Evolutionary conservation across 495 filamentous ascomycete species (phyloP).

Genomic region (Neurospora sp.): DNA sequence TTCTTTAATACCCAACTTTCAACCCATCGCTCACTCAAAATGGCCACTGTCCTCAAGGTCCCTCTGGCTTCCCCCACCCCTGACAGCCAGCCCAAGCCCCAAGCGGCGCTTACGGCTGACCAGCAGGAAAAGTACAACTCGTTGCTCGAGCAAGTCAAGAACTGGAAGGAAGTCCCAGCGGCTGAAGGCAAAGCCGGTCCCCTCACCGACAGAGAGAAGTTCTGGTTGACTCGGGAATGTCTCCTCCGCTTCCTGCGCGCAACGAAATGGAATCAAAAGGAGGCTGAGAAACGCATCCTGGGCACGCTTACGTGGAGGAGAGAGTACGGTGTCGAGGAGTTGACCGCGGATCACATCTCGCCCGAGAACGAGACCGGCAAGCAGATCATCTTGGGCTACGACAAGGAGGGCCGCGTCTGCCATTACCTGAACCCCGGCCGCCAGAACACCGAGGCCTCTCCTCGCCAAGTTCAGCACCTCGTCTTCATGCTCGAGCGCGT

Average conservation of each 20-base stretch:
- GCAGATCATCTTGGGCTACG: constrained; percentile 79
- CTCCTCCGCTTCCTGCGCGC: constrained; percentile 87
- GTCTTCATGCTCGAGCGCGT: constrained; percentile 91
- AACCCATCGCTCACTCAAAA: constrained; percentile 4
- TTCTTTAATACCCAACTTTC: background rate
- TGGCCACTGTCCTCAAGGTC: constrained; percentile 44
- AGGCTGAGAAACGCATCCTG: constrained; percentile 68
- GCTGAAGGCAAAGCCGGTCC: constrained; percentile 52
- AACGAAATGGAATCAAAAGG: constrained; percentile 74
- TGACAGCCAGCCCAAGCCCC: constrained; percentile 41
- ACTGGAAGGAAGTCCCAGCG: constrained; percentile 62
- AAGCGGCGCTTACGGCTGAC: constrained; percentile 54
- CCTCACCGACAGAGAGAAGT: constrained; percentile 67
- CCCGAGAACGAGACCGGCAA: constrained; percentile 95
- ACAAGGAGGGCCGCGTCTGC: constrained; percentile 73
- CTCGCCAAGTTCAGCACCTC: constrained; percentile 87
- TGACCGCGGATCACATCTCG: constrained; percentile 75
- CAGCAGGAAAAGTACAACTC: constrained; percentile 74
- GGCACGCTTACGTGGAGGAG: constrained; percentile 78
- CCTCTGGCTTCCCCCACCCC: constrained; percentile 59
- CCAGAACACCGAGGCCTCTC: constrained; percentile 83
- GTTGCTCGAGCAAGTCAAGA: constrained; percentile 54
- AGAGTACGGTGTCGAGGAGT: constrained; percentile 66
- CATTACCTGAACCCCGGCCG: constrained; percentile 79
- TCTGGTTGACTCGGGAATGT: constrained; percentile 89